These are phyloP conservation scores for Agaricus subrufescens DNA, from an alignment of 768 basidiomycete genomes.

Conservation along the genomic window DNA sequence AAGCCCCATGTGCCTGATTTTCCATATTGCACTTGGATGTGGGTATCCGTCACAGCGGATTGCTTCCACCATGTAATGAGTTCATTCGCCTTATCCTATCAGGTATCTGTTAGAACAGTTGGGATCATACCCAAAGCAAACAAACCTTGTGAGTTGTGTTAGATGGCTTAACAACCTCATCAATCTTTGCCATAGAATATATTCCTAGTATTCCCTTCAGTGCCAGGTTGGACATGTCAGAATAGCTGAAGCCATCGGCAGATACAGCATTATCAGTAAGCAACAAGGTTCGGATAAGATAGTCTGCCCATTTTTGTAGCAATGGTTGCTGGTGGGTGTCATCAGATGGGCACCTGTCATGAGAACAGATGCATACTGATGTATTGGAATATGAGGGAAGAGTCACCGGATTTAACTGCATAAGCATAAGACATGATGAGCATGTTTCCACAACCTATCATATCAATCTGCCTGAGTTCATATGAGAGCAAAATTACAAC, in stretches of 20 bases:
- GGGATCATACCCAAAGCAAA: not conserved
- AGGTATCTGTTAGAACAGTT: conserved; percentile 4
- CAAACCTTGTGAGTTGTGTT: conserved; percentile 23
- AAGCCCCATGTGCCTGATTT: conserved; percentile 29
- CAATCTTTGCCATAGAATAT: conserved; percentile 50
- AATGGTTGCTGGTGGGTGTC: conserved; percentile 29
- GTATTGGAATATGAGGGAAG: conserved; percentile 31
- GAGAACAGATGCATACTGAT: conserved; percentile 18
- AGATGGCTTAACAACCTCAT: conserved; percentile 24
- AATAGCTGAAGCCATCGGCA: conserved; percentile 18
- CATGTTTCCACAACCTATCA: conserved; percentile 53
- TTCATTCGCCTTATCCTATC: conserved; percentile 5
- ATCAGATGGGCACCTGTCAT: not conserved
- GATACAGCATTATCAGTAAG: conserved; percentile 20
- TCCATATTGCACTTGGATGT: conserved; percentile 17
- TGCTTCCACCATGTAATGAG: conserved; percentile 13
- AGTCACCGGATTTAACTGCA: conserved; percentile 23
- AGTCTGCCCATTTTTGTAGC: conserved; percentile 48
- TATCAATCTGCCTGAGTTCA: not conserved
- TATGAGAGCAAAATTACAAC: too few relatives aligned
- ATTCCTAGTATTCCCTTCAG: conserved; percentile 57
- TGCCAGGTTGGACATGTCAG: conserved; percentile 50
- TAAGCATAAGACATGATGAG: conserved; percentile 49
- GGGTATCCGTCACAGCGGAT: conserved; percentile 12
- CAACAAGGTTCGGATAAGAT: conserved; percentile 33